Percentiles rank a stretch among this genome's conserved stretches.
Evolutionary conservation across 306 rosid genomes (phyloP).

Genomic region (Psophocarpus tetragonolobus): DNA sequence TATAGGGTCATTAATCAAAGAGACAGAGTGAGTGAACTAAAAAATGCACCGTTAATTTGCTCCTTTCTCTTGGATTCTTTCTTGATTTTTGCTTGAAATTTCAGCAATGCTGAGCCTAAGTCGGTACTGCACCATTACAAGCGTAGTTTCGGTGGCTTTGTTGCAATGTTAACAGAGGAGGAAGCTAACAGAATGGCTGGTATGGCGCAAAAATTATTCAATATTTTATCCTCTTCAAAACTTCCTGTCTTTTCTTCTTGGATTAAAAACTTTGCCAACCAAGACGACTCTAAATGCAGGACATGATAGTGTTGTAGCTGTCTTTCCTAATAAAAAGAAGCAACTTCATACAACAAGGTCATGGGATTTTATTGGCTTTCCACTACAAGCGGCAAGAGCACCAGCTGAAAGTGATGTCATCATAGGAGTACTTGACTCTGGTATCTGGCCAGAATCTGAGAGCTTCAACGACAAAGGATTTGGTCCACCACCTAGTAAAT

Average conservation of each 20-base stretch:
- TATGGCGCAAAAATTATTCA: neutral
- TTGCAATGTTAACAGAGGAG: constrained; percentile 37
- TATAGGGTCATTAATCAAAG: neutral
- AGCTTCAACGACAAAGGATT: constrained; percentile 51
- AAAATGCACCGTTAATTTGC: neutral
- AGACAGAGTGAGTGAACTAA: neutral
- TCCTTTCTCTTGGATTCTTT: neutral
- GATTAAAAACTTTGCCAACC: neutral
- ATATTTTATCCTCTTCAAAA: neutral
- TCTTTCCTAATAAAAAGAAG: constrained; percentile 41
- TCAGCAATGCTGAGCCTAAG: constrained; percentile 26
- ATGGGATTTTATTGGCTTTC: constrained; percentile 62
- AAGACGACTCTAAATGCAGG: constrained; percentile 20
- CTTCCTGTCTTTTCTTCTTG: neutral
- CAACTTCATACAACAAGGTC: constrained; percentile 58
- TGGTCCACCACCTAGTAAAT: constrained; percentile 57
- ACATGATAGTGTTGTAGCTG: constrained; percentile 55
- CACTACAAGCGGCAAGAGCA: constrained; percentile 15
- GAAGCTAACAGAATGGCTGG: constrained; percentile 45
- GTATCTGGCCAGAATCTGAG: constrained; percentile 56
- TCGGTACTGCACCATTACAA: constrained; percentile 34
- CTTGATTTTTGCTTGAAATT: neutral
- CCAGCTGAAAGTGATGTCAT: constrained; percentile 42
- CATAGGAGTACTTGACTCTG: constrained; percentile 48
- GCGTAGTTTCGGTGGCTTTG: constrained; percentile 54